These are phyloP conservation scores for Lipomyces sp. DNA, from an alignment of 805 yeast species.

Conservation along the genomic window DNA sequence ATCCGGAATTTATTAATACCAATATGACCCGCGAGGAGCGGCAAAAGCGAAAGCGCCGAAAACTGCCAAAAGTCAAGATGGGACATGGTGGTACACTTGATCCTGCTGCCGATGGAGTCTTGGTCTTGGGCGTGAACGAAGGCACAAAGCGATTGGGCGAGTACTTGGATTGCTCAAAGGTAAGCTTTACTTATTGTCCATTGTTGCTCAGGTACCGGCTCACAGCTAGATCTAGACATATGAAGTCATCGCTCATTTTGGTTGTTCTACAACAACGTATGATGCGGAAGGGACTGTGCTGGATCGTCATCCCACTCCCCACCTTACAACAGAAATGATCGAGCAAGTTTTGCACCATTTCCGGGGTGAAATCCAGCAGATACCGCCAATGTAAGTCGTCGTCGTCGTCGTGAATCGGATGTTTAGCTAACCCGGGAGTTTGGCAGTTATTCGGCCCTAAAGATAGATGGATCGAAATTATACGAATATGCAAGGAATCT, in stretches of 20 bases:
- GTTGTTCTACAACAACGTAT: conserved; percentile 90
- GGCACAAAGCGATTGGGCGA: conserved; percentile 84
- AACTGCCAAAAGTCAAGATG: conserved; percentile 64
- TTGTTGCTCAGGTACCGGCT: neutral
- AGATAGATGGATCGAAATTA: conserved; percentile 90
- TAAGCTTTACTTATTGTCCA: conserved; percentile 35
- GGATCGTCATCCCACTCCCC: conserved; percentile 59
- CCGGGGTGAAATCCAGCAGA: conserved; percentile 79
- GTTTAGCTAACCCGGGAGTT: neutral
- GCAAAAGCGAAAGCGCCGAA: conserved; percentile 49
- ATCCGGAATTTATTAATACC: conserved; percentile 61
- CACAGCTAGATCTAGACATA: conserved; percentile 48
- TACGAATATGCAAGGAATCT: conserved; percentile 94
- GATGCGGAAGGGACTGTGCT: conserved; percentile 87
- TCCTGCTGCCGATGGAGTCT: conserved; percentile 92
- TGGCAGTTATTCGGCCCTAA: conserved; percentile 70
- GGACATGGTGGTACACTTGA: conserved; percentile 99
- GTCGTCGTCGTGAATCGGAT: neutral
- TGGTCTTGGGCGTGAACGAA: conserved; percentile 84
- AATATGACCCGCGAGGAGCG: conserved; percentile 49
- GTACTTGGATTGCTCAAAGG: conserved; percentile 75
- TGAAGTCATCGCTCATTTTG: conserved; percentile 82
- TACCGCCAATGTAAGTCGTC: conserved; percentile 76
- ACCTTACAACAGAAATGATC: conserved; percentile 60
- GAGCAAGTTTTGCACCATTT: conserved; percentile 62